phyloP scores from a whole-genome alignment of 2,329 filamentous ascomycete species.

The Ascosphaera apis region DNA sequence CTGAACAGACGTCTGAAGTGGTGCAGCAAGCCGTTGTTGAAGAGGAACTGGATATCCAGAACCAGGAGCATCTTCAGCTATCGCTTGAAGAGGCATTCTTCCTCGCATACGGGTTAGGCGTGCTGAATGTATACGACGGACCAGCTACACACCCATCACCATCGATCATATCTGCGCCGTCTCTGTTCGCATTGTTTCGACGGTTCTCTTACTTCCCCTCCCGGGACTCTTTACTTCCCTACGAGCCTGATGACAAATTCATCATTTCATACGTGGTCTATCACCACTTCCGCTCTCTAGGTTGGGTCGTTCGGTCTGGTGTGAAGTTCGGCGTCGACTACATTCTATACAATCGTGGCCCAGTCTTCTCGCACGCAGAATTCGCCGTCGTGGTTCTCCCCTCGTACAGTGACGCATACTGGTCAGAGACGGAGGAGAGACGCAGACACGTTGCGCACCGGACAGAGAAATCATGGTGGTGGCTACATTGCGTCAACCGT shows the following conservation, averaged over 20 bases:
- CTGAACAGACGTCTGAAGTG: too few relatives aligned
- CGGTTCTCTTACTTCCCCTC: constrained; percentile 47
- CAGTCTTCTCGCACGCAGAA: constrained; percentile 85
- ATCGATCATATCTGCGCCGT: constrained; percentile 26
- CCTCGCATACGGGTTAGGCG: constrained; percentile 57
- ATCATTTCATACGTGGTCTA: constrained; percentile 72
- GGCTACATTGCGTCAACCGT: constrained; percentile 64
- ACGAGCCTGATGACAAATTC: constrained; percentile 61
- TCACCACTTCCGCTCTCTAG: constrained; percentile 85
- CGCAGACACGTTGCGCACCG: constrained; percentile 28
- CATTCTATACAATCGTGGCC: constrained; percentile 79
- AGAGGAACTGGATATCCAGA: constrained; percentile 13
- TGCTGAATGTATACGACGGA: constrained; percentile 34
- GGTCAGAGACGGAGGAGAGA: constrained; percentile 30
- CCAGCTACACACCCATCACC: constrained; percentile 9
- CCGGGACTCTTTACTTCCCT: constrained; percentile 16
- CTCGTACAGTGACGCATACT: constrained; percentile 52
- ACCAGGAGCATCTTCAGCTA: constrained; percentile 76
- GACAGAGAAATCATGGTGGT: constrained; percentile 24
- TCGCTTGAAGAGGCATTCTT: constrained; percentile 84
- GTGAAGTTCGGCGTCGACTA: constrained; percentile 92
- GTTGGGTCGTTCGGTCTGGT: constrained; percentile 80
- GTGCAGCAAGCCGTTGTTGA: too few relatives aligned
- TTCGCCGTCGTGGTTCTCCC: constrained; percentile 73
- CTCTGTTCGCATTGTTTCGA: constrained; percentile 45